Evolutionary conservation across 176 grass and related monocot genomes (phyloP).

Genomic region (Raddia distichophylla): DNA sequence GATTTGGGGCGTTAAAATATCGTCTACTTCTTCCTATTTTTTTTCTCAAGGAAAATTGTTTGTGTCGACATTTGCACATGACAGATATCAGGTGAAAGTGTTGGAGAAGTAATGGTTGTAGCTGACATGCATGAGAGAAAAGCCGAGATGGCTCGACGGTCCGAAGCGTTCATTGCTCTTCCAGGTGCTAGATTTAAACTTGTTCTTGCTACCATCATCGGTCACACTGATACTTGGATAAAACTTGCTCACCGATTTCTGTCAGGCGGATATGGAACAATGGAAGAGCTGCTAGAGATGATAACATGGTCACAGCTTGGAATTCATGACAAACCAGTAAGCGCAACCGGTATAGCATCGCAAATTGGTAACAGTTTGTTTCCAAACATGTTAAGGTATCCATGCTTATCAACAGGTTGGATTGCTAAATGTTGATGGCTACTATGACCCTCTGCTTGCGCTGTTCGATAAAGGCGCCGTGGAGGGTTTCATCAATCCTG

Average conservation of each 20-base stretch:
- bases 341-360: background rate
- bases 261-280: slow-evolving; percentile 84
- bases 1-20: background rate
- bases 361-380: background rate
- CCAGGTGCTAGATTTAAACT: slow-evolving; percentile 46
- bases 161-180: slow-evolving; percentile 86
- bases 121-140: slow-evolving; percentile 86
- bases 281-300: slow-evolving; percentile 94
- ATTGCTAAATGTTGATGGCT: slow-evolving; percentile 84
- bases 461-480: slow-evolving; percentile 71
- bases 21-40: background rate
- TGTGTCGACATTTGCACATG: background rate
- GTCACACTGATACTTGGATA: background rate
- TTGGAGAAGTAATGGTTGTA: slow-evolving; percentile 73
- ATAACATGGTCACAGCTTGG: slow-evolving; percentile 91
- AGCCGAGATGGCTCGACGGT: slow-evolving; percentile 78
- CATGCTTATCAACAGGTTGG: slow-evolving; percentile 53
- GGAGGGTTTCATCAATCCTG: slow-evolving; percentile 82
- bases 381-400: background rate
- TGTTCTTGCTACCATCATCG: background rate
- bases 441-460: slow-evolving; percentile 70
- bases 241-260: background rate
- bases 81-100: slow-evolving; percentile 80
- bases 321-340: slow-evolving; percentile 89
- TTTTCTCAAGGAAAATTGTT: background rate